A percentile compares a stretch with the other conserved stretches of the same genome.
Conservation (phyloP, 441 rosid genomes). For the Theobroma grandiflorum region DNA sequence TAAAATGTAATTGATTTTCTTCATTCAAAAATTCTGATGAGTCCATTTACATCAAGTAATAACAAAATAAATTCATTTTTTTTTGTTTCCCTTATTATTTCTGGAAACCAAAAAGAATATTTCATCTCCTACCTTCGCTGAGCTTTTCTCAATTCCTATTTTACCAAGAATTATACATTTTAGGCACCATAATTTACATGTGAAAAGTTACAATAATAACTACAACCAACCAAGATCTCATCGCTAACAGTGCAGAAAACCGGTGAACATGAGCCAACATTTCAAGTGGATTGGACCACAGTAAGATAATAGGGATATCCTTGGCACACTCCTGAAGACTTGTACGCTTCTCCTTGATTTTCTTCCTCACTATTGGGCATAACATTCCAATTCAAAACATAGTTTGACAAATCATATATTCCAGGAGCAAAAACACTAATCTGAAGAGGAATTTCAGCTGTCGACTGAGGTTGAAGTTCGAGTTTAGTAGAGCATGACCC, state of each 20-base stretch:
- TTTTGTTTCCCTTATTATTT: background rate
- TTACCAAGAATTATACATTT: conserved; percentile 32
- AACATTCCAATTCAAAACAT: conserved; percentile 77
- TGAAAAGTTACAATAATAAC: conserved; percentile 38
- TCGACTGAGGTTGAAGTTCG: conserved; percentile 64
- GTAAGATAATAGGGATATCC: conserved; percentile 83
- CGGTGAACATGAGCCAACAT: conserved; percentile 18
- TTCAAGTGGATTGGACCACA: conserved; percentile 69
- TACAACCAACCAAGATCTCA: conserved; percentile 22
- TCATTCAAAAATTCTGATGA: background rate
- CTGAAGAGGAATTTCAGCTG: conserved; percentile 67
- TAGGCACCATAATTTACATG: conserved; percentile 42
- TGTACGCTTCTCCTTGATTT: conserved; percentile 34
- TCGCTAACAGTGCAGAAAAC: background rate
- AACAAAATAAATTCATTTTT: background rate
- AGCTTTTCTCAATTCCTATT: conserved; percentile 15
- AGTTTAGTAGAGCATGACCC: conserved; percentile 75
- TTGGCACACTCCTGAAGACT: conserved; percentile 63
- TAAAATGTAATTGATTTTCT: background rate
- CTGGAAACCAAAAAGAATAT: background rate
- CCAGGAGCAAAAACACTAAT: conserved; percentile 85
- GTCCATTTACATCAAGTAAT: background rate
- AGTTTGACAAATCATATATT: conserved; percentile 75
- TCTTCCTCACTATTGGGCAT: conserved; percentile 32
- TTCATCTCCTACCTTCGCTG: background rate